Evolutionary conservation across 164 flowering plant species (phyloP).

Genomic region (Umbellularia californica): DNA sequence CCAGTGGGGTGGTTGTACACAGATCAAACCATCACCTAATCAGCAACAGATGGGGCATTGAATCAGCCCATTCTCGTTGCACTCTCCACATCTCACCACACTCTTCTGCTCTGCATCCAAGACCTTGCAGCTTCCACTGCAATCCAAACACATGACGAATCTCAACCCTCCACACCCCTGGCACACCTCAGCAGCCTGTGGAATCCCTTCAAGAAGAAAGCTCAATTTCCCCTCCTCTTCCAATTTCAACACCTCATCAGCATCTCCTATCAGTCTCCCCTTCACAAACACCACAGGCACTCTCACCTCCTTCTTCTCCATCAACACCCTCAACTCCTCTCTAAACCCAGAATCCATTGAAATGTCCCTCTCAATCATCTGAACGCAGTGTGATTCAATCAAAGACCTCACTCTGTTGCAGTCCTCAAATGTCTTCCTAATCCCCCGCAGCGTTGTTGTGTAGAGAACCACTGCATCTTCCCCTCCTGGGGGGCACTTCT

Average conservation of each 20-base stretch:
- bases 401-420: conserved; percentile 66
- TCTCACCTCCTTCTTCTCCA: conserved; percentile 51
- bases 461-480: conserved; percentile 68
- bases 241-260: conserved; percentile 62
- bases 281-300: conserved; percentile 84
- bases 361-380: conserved; percentile 62
- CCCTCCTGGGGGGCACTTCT: conserved; percentile 76
- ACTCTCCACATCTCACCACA: conserved; percentile 64
- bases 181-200: conserved; percentile 40
- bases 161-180: conserved; percentile 69
- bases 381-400: conserved; percentile 50
- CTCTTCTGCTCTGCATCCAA: conserved; percentile 47
- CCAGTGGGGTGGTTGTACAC: background rate
- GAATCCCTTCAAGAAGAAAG: conserved; percentile 50
- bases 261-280: conserved; percentile 85
- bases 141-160: conserved; percentile 75
- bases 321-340: conserved; percentile 66
- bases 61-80: conserved; percentile 78
- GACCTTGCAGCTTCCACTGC: conserved; percentile 85
- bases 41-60: conserved; percentile 76
- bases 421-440: conserved; percentile 89
- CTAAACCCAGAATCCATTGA: conserved; percentile 90
- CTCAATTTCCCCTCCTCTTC: conserved; percentile 80
- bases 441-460: conserved; percentile 89
- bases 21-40: background rate